Evolutionary conservation across 2,329 filamentous ascomycete genomes (phyloP).

Genomic region (Cladosporium sp.): DNA sequence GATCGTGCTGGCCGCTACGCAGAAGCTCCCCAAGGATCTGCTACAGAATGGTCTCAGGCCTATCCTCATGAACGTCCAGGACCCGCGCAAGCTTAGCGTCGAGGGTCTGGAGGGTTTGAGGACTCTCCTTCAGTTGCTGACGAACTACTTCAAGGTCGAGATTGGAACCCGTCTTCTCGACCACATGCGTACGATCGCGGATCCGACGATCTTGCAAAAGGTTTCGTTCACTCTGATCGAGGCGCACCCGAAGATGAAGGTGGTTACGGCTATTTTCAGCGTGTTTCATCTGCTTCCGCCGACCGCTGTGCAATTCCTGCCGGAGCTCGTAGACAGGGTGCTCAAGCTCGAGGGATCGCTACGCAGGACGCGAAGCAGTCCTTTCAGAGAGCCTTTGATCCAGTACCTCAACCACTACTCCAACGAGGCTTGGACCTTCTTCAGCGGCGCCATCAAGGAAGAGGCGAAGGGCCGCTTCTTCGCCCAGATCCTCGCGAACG

Average conservation of each 20-base stretch:
- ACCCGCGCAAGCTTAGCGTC: slow-evolving; percentile 81
- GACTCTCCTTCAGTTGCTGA: slow-evolving; percentile 80
- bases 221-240: slow-evolving; percentile 94
- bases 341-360: slow-evolving; percentile 80
- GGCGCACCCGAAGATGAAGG: slow-evolving; percentile 86
- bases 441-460: slow-evolving; percentile 74
- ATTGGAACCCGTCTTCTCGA: slow-evolving; percentile 91
- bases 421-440: slow-evolving; percentile 75
- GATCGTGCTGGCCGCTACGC: slow-evolving; percentile 78
- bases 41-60: slow-evolving; percentile 89
- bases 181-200: slow-evolving; percentile 85
- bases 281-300: slow-evolving; percentile 94
- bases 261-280: slow-evolving; percentile 89
- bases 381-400: slow-evolving; percentile 83
- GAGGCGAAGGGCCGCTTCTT: slow-evolving; percentile 86
- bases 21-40: slow-evolving; percentile 89
- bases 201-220: slow-evolving; percentile 71
- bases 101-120: slow-evolving; percentile 88
- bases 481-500: slow-evolving; percentile 73
- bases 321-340: slow-evolving; percentile 82
- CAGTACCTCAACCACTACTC: slow-evolving; percentile 92
- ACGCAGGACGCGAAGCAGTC: slow-evolving; percentile 80
- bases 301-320: slow-evolving; percentile 85
- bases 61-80: slow-evolving; percentile 93
- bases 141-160: slow-evolving; percentile 98